phyloP scores from a whole-genome alignment of 345 rosid species.

The Eucalyptus grandis region DNA sequence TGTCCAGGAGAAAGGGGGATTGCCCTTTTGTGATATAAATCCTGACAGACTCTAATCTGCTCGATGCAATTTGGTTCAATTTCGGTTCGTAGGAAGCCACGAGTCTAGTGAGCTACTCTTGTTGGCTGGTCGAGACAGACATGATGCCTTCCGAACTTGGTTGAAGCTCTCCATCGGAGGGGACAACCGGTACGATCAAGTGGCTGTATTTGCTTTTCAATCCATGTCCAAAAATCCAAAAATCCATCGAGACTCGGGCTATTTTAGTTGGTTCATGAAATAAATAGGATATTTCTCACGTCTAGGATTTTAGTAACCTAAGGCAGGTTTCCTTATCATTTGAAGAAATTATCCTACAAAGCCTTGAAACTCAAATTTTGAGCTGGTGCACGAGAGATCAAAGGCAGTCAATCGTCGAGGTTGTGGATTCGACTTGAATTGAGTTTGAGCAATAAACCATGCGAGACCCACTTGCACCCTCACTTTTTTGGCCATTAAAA shows the following conservation, averaged over 20 bases:
- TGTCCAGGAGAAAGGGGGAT: not conserved
- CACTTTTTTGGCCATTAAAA: not conserved
- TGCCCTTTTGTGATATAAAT: not conserved
- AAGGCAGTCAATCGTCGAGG: not conserved
- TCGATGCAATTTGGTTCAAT: not conserved
- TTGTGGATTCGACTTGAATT: not conserved
- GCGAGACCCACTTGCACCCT: not conserved
- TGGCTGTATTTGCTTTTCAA: not conserved
- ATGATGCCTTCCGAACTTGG: not conserved
- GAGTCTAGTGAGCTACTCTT: not conserved
- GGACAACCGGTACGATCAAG: not conserved
- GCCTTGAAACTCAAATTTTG: not conserved
- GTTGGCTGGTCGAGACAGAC: not conserved
- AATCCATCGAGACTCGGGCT: not conserved
- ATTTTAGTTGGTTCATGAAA: not conserved
- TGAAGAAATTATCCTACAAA: not conserved
- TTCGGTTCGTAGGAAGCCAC: not conserved
- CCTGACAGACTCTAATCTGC: rapidly evolving
- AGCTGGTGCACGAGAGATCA: not conserved
- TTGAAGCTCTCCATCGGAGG: not conserved
- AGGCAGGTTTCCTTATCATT: not conserved
- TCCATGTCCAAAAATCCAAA: not conserved
- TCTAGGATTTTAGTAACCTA: not conserved
- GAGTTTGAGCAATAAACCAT: not conserved
- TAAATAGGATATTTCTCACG: not conserved